Evolutionary conservation across 73 alveolate genomes (phyloP).

Genomic region (Paramecium octaurelia): DNA sequence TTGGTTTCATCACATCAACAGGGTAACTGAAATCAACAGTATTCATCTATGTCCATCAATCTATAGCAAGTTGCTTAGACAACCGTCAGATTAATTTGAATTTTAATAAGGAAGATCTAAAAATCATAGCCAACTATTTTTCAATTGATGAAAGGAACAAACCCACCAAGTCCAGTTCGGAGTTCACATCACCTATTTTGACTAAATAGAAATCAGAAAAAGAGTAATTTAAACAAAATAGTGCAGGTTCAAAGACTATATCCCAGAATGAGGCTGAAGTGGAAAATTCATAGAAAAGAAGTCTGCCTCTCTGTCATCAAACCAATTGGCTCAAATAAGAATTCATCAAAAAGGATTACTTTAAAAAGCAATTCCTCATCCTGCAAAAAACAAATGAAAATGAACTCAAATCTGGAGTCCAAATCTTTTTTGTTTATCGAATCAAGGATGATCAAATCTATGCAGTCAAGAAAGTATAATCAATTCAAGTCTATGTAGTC

Average conservation of each 20-base stretch:
- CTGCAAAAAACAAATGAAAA: slow-evolving; percentile 19
- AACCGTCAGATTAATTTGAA: not conserved
- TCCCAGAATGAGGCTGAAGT: not conserved
- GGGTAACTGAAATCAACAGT: slow-evolving; percentile 6
- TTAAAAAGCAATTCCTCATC: not conserved
- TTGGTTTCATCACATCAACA: slow-evolving; percentile 41
- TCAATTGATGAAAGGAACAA: not conserved
- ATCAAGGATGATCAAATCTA: slow-evolving; percentile 25
- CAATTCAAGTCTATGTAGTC: not conserved
- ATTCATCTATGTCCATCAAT: slow-evolving; percentile 2
- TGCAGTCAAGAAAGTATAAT: slow-evolving; percentile 43
- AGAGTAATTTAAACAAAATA: not conserved
- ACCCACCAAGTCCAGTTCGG: not conserved
- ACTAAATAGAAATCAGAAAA: not conserved
- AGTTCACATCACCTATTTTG: not conserved
- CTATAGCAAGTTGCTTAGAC: not conserved
- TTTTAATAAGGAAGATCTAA: not conserved
- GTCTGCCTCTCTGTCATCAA: slow-evolving; percentile 28
- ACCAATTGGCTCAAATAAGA: not conserved
- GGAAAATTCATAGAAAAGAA: not conserved
- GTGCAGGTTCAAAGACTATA: not conserved
- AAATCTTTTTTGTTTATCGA: slow-evolving; percentile 16
- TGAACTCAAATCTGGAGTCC: slow-evolving; percentile 15
- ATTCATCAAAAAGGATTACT: slow-evolving; percentile 11
- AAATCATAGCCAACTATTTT: not conserved